Evolutionary conservation across 768 basidiomycete genomes (phyloP).

Genomic region (Vararia minispora): DNA sequence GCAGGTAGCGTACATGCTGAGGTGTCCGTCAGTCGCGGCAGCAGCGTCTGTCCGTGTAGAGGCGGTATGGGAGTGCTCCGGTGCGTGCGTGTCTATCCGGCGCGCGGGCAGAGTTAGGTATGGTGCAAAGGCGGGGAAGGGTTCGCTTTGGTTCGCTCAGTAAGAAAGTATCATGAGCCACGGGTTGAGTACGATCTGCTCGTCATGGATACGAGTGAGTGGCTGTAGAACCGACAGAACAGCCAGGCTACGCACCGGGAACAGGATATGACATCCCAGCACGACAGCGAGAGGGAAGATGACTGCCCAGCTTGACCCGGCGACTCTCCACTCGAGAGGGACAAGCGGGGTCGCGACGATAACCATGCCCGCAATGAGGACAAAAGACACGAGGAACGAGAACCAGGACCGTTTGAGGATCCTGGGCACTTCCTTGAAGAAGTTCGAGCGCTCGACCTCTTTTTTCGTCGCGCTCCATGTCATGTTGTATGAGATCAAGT

Average conservation of each 20-base stretch:
- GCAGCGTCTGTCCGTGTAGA: too few relatives aligned
- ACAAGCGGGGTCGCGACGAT: conserved; percentile 42
- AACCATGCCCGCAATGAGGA: conserved; percentile 44
- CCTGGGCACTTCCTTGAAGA: conserved; percentile 83
- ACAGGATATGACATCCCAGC: conserved; percentile 55
- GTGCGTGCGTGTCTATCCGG: too few relatives aligned
- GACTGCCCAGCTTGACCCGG: conserved; percentile 56
- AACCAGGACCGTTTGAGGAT: conserved; percentile 70
- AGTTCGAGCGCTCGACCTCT: conserved; percentile 81
- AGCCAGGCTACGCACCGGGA: conserved; percentile 46
- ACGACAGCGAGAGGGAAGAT: conserved; percentile 65
- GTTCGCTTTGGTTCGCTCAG: conserved; percentile 18
- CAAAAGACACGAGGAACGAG: conserved; percentile 43
- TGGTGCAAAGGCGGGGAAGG: too few relatives aligned
- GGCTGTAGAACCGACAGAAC: background rate
- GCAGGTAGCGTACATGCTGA: too few relatives aligned
- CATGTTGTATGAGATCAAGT: conserved; percentile 68
- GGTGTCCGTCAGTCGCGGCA: too few relatives aligned
- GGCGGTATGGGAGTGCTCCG: too few relatives aligned
- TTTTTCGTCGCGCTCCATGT: conserved; percentile 73
- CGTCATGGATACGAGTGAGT: conserved; percentile 3
- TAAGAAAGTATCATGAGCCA: conserved; percentile 82
- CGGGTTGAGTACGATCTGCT: conserved; percentile 73
- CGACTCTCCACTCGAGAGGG: conserved; percentile 55
- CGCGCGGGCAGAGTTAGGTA: too few relatives aligned